Conservation (phyloP, 1,284 basidiomycete genomes). For the Irpex lacteus region DNA sequence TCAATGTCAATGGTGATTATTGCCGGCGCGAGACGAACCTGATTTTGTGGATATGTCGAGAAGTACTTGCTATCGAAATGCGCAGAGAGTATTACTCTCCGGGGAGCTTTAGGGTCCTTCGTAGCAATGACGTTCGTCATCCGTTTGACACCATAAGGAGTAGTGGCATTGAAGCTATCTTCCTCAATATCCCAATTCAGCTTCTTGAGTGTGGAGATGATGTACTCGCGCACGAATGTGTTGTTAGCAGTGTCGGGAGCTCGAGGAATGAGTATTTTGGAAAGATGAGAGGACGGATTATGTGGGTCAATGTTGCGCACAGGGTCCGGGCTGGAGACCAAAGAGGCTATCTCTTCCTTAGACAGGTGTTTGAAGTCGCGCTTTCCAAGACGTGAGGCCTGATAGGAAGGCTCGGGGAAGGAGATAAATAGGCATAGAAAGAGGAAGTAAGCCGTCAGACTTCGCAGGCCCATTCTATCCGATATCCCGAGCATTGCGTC, state of each 20-base stretch:
- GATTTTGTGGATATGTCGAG: conserved; percentile 63
- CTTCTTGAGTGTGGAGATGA: conserved; percentile 63
- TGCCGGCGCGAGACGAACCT: conserved; percentile 43
- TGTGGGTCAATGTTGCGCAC: conserved; percentile 61
- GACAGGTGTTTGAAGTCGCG: conserved; percentile 47
- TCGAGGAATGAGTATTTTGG: conserved; percentile 80
- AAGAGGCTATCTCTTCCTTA: conserved; percentile 44
- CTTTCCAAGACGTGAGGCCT: conserved; percentile 22
- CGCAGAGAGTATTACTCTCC: conserved; percentile 86
- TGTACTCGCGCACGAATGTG: conserved; percentile 77
- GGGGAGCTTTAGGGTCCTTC: conserved; percentile 82
- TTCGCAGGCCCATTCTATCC: background rate
- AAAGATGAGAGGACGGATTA: conserved; percentile 71
- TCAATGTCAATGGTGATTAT: conserved; percentile 1
- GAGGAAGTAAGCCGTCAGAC: conserved; percentile 1
- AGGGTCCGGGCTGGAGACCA: conserved; percentile 59
- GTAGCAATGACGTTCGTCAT: conserved; percentile 96
- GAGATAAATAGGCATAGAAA: conserved; percentile 9
- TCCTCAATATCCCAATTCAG: conserved; percentile 87
- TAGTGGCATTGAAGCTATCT: conserved; percentile 76
- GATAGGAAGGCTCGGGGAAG: conserved; percentile 6
- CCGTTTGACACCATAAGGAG: conserved; percentile 78
- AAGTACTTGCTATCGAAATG: conserved; percentile 98
- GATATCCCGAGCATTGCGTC: background rate
- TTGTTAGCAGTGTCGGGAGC: conserved; percentile 73